Percentiles rank a stretch among this genome's conserved stretches.
Conservation (phyloP, 2,329 filamentous ascomycete genomes). For the Arthroderma sp. region DNA sequence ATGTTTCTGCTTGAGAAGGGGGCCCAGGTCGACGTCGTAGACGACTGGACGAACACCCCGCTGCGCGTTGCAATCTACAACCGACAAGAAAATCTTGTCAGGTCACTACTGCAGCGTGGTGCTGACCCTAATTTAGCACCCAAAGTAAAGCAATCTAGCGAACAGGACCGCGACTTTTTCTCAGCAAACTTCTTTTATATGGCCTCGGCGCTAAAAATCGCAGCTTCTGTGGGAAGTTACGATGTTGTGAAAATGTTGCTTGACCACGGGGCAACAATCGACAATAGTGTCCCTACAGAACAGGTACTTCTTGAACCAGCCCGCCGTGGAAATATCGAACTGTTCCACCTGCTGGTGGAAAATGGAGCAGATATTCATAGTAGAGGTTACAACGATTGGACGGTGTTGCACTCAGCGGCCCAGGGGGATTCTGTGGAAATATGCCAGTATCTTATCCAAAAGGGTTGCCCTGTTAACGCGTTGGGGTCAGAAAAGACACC, state of each 20-base stretch:
- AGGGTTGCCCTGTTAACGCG: not conserved
- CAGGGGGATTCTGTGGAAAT: not conserved
- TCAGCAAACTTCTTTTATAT: no score
- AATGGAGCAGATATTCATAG: not conserved
- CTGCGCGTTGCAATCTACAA: not conserved
- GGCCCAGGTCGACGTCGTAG: not conserved
- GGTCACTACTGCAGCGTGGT: no score
- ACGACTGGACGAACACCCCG: not conserved
- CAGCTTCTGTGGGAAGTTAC: not conserved
- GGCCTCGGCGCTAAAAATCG: no score
- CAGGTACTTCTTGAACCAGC: not conserved
- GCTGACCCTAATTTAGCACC: no score
- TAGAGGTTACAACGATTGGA: not conserved
- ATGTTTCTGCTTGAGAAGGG: not conserved
- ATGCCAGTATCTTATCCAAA: not conserved
- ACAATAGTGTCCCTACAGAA: not conserved
- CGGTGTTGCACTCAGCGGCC: not conserved
- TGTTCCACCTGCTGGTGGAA: not conserved
- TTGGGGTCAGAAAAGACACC: no score
- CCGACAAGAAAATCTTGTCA: not conserved
- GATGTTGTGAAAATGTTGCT: not conserved
- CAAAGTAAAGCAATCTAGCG: no score
- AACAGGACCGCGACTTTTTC: no score
- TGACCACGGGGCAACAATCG: not conserved
- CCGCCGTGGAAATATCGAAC: not conserved